phyloP scores from a whole-genome alignment of 352 stramenopile genomes.

The Phytophthora colocasiae region DNA sequence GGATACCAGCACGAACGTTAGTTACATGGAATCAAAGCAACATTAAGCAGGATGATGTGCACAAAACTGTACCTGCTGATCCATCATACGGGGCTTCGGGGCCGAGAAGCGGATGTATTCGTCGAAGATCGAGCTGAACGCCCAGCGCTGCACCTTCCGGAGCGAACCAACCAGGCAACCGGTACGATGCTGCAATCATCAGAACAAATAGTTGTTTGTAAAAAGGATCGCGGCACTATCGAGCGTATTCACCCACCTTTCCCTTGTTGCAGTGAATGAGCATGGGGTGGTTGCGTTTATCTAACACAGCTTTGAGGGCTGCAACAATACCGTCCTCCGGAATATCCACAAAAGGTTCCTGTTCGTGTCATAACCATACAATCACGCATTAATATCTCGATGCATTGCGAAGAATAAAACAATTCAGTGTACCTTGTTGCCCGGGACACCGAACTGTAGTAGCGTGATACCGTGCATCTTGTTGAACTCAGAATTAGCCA shows the following conservation, averaged over 20 bases:
- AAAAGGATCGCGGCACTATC: background rate
- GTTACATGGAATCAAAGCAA: too few species aligned
- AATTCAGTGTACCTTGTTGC: slow-evolving; percentile 67
- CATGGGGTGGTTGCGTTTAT: slow-evolving; percentile 88
- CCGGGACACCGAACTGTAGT: slow-evolving; percentile 85
- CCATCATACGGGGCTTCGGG: slow-evolving; percentile 89
- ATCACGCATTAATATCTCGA: slow-evolving; percentile 3
- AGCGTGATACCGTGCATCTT: slow-evolving; percentile 80
- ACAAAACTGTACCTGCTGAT: slow-evolving; percentile 67
- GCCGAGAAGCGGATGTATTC: slow-evolving; percentile 89
- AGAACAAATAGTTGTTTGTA: slow-evolving; percentile 2
- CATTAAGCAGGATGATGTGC: too few species aligned
- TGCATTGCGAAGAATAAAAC: background rate
- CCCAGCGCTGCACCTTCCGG: slow-evolving; percentile 85
- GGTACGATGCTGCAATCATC: slow-evolving; percentile 66
- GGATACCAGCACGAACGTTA: slow-evolving; percentile 5
- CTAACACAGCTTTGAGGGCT: slow-evolving; percentile 78
- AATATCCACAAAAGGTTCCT: slow-evolving; percentile 90
- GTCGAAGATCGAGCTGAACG: slow-evolving; percentile 85
- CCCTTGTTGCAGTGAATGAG: slow-evolving; percentile 91
- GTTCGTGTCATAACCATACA: background rate
- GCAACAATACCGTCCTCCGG: slow-evolving; percentile 80
- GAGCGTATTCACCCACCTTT: slow-evolving; percentile 49
- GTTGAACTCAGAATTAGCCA: slow-evolving; percentile 86
- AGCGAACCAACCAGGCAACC: slow-evolving; percentile 81